Evolutionary conservation across 108 stramenopile genomes (phyloP).

Genomic region (Skeletonema costatum): DNA sequence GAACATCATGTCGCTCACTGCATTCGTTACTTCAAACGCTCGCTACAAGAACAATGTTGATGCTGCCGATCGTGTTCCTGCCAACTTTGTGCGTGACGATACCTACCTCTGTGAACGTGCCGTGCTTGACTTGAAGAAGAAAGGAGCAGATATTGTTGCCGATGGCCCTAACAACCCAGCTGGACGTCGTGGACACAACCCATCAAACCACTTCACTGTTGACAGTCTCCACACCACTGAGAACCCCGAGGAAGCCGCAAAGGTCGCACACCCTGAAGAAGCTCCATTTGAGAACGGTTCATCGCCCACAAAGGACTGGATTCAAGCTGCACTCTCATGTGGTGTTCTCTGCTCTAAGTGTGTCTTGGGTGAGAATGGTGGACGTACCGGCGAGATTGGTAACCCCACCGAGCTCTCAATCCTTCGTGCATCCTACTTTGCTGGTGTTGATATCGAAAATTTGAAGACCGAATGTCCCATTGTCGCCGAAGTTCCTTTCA

Average conservation of each 20-base stretch:
- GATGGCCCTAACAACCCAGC: conserved; percentile 38
- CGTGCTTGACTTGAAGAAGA: conserved; percentile 34
- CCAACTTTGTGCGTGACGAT: conserved; percentile 72
- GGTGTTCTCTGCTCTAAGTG: conserved; percentile 83
- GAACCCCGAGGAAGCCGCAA: conserved; percentile 10
- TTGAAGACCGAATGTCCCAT: conserved; percentile 62
- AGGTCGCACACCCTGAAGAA: conserved; percentile 19
- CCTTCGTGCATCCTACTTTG: conserved; percentile 78
- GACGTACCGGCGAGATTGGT: conserved; percentile 82
- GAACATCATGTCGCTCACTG: conserved; percentile 90
- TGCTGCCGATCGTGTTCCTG: conserved; percentile 40
- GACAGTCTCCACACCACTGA: conserved; percentile 24
- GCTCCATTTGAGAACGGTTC: conserved; percentile 64
- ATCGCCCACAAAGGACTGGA: conserved; percentile 53
- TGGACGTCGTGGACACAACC: conserved; percentile 39
- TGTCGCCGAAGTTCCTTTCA: conserved; percentile 84
- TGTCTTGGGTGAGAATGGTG: conserved; percentile 72
- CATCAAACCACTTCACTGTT: conserved; percentile 34
- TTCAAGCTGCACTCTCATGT: conserved; percentile 65
- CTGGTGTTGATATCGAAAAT: conserved; percentile 67
- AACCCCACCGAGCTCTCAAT: conserved; percentile 89
- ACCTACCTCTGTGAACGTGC: conserved; percentile 61
- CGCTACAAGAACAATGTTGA: conserved; percentile 69
- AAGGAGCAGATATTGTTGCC: conserved; percentile 29
- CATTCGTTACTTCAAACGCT: conserved; percentile 76